phyloP scores from a whole-genome alignment of 352 stramenopile species.

The Thalassiosira mediterranea region DNA sequence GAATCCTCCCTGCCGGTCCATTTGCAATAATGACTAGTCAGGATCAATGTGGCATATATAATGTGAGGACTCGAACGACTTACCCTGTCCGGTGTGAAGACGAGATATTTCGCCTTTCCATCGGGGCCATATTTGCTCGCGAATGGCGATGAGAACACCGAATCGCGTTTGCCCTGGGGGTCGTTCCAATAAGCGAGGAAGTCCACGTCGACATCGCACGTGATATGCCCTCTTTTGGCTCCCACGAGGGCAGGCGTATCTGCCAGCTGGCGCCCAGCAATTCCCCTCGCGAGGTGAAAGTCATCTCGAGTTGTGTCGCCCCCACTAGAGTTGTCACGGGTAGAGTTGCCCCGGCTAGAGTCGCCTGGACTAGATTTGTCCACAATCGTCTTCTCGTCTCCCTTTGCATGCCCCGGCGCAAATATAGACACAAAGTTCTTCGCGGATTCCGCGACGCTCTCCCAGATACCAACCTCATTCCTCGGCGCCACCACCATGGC shows the following conservation, averaged over 20 bases:
- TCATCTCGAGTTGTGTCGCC: no score
- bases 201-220: slow-evolving; percentile 69
- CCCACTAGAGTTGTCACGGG: no score
- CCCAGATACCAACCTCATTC: no score
- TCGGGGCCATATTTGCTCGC: no score
- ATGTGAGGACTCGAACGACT: no score
- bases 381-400: no score
- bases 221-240: slow-evolving; percentile 55
- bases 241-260: slow-evolving; percentile 64
- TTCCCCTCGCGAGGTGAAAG: slow-evolving; percentile 48
- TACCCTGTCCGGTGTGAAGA: slow-evolving; percentile 85
- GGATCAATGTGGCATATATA: no score
- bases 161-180: slow-evolving; percentile 61
- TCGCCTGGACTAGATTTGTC: no score
- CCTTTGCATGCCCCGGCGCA: no score
- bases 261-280: slow-evolving; percentile 48
- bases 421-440: no score
- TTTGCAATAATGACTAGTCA: no score
- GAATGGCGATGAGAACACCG: slow-evolving; percentile 63
- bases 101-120: slow-evolving; percentile 82
- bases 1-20: slow-evolving; percentile 29
- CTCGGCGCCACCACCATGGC: slow-evolving; percentile 1
- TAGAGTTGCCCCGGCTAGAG: no score
- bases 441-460: neutral
- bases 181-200: slow-evolving; percentile 77